Conservation (phyloP, 176 grass and related monocot species). For the Melocanna baccifera region DNA sequence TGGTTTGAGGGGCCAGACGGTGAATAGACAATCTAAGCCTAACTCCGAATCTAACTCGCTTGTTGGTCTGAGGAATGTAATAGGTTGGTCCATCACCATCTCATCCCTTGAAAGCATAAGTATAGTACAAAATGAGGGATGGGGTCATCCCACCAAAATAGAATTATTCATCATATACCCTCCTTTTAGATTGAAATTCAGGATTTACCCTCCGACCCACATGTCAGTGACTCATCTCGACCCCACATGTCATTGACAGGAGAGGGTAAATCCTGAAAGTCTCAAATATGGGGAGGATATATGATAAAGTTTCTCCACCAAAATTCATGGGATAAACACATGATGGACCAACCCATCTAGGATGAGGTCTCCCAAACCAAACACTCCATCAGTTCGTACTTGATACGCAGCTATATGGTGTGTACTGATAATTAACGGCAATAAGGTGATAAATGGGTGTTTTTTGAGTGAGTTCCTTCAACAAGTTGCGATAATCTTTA, state of each 20-base stretch:
- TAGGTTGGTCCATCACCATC: background rate
- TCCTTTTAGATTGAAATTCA: too few species aligned
- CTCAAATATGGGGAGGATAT: too few species aligned
- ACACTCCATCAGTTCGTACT: background rate
- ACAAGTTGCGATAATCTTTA: background rate
- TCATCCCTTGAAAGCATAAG: background rate
- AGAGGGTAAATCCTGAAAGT: too few species aligned
- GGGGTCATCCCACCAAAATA: background rate
- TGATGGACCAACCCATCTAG: background rate
- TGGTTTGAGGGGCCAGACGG: too few species aligned
- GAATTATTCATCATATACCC: too few species aligned
- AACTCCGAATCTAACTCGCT: too few species aligned
- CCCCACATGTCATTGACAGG: too few species aligned
- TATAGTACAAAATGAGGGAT: background rate
- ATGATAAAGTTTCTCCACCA: too few species aligned
- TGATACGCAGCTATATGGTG: background rate
- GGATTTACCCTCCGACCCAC: too few species aligned
- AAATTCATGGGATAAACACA: background rate
- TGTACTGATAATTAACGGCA: background rate
- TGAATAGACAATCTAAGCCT: too few species aligned
- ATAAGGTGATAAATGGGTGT: background rate
- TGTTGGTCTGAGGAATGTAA: background rate
- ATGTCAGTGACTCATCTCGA: too few species aligned
- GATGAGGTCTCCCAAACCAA: background rate
- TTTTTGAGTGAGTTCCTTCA: background rate